Percentiles rank a stretch among this genome's conserved stretches.
These are phyloP conservation scores for Penicillium sumatraense DNA, from an alignment of 2,329 filamentous ascomycete genomes.

Conservation along the genomic window DNA sequence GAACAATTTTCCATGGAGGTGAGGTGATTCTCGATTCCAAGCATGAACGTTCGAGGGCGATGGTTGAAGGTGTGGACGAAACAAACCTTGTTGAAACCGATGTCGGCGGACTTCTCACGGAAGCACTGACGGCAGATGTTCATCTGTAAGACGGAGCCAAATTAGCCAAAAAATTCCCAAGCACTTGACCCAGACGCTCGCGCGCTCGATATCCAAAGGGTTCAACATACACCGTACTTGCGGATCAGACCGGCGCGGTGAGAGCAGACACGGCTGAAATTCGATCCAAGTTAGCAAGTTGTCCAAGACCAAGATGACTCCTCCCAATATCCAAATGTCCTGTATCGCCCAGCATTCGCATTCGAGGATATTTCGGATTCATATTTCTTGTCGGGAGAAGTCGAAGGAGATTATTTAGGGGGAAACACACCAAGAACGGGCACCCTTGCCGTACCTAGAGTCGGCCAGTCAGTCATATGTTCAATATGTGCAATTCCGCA, in stretches of 20 bases:
- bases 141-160: conserved; percentile 33
- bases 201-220: conserved; percentile 2
- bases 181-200: background rate
- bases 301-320: conserved; percentile 11
- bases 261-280: conserved; percentile 75
- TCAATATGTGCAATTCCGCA: conserved; percentile 6
- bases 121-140: conserved; percentile 71
- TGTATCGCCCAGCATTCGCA: conserved; percentile 10
- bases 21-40: background rate
- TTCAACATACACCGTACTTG: conserved; percentile 77
- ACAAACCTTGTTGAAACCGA: conserved; percentile 70
- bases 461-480: conserved; percentile 22
- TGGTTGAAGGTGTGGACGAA: conserved; percentile 26
- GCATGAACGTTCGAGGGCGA: background rate
- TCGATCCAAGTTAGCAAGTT: conserved; percentile 28
- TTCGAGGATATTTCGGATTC: conserved; percentile 13
- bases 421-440: conserved; percentile 81
- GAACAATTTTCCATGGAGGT: background rate
- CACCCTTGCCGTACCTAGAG: conserved; percentile 76
- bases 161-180: conserved; percentile 26
- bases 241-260: conserved; percentile 99
- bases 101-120: conserved; percentile 69
- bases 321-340: background rate
- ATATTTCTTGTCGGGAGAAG: conserved; percentile 8
- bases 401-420: conserved; percentile 16